These are phyloP conservation scores for Phytophthora agathidicida DNA, from an alignment of 352 stramenopile genomes.

Conservation along the genomic window DNA sequence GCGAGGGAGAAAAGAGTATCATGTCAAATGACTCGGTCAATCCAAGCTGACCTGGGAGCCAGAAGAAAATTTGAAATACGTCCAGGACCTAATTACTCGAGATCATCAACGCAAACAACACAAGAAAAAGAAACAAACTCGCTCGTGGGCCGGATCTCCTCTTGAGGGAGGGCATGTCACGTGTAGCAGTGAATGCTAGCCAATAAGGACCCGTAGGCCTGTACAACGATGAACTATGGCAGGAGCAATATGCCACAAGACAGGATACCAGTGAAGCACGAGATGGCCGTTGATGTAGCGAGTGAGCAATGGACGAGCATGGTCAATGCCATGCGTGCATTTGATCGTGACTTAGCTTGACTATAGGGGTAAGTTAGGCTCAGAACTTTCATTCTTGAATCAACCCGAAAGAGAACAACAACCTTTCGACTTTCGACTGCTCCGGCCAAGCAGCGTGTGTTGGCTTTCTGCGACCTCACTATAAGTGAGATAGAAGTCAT, in stretches of 20 bases:
- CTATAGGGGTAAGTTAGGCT: constrained; percentile 10
- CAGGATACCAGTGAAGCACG: not conserved
- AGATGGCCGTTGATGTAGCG: not conserved
- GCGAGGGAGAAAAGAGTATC: not conserved
- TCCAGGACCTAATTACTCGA: too few relatives aligned
- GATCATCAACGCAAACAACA: too few relatives aligned
- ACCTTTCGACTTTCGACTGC: constrained; percentile 2
- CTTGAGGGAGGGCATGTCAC: too few relatives aligned
- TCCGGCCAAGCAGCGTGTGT: constrained; percentile 13
- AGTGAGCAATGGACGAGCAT: not conserved
- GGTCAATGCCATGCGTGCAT: constrained; percentile 11
- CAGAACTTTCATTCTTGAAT: constrained; percentile 15
- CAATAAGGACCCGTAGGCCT: too few relatives aligned
- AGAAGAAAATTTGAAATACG: not conserved
- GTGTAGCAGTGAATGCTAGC: too few relatives aligned
- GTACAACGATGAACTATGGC: not conserved
- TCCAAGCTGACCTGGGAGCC: constrained; percentile 1
- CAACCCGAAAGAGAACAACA: constrained; percentile 4
- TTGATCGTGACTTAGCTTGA: constrained; percentile 15
- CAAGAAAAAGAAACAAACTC: too few relatives aligned
- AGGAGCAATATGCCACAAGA: not conserved
- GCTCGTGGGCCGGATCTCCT: too few relatives aligned
- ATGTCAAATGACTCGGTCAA: constrained; percentile 3
- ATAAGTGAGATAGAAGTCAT: not conserved
- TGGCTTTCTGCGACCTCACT: constrained; percentile 10